phyloP scores from a whole-genome alignment of 495 filamentous ascomycete genomes.

The Aspergillus heteromorphus region DNA sequence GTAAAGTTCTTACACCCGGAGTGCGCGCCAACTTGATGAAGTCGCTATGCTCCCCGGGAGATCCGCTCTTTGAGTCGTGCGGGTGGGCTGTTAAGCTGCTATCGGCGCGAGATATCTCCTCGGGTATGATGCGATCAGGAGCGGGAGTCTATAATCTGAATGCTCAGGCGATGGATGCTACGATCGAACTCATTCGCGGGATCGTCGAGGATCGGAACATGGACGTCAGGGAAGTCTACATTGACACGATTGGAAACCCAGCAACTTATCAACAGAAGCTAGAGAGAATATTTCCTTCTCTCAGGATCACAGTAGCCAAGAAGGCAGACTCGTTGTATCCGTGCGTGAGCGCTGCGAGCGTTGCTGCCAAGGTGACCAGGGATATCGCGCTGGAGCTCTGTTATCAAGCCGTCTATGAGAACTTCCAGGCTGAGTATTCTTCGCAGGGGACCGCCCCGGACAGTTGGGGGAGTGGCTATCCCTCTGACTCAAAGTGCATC shows the following conservation, averaged over 20 bases:
- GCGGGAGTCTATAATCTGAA: slow-evolving; percentile 80
- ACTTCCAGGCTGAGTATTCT: slow-evolving; percentile 8
- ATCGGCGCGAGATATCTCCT: slow-evolving; percentile 76
- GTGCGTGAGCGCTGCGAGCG: slow-evolving; percentile 86
- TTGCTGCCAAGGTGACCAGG: slow-evolving; percentile 92
- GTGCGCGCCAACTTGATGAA: slow-evolving; percentile 73
- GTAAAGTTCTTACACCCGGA: slow-evolving; percentile 73
- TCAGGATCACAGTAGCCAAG: slow-evolving; percentile 82
- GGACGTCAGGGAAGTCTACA: slow-evolving; percentile 81
- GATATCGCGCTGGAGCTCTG: slow-evolving; percentile 81
- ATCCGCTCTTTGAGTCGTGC: slow-evolving; percentile 62
- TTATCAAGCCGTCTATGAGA: slow-evolving; percentile 45
- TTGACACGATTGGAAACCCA: slow-evolving; percentile 89
- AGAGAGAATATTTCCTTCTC: slow-evolving; percentile 74
- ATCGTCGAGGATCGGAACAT: slow-evolving; percentile 66
- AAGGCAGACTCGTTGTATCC: slow-evolving; percentile 95
- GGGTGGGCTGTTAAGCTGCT: slow-evolving; percentile 79
- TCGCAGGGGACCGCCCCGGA: slow-evolving; percentile 15
- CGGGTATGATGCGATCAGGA: slow-evolving; percentile 68
- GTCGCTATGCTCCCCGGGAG: slow-evolving; percentile 57
- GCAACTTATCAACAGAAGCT: slow-evolving; percentile 77
- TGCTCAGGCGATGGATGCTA: slow-evolving; percentile 96
- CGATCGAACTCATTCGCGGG: slow-evolving; percentile 72
- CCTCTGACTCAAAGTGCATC: slow-evolving; percentile 76
- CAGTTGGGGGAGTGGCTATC: slow-evolving; percentile 89